These are phyloP conservation scores for Tillandsia leiboldiana DNA, from an alignment of 176 grass and related monocot species.

Conservation along the genomic window DNA sequence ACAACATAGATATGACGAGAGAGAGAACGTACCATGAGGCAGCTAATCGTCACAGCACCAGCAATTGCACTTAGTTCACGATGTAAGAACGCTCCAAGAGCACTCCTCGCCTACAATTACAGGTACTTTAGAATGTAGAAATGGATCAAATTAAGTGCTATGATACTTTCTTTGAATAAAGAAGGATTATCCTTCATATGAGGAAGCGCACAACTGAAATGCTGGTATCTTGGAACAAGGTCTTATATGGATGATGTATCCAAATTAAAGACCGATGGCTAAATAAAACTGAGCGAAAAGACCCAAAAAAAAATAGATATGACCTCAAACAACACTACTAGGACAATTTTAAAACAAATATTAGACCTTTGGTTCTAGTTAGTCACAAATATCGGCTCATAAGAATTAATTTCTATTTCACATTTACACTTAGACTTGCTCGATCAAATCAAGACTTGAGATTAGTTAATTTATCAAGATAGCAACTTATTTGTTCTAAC, in stretches of 20 bases:
- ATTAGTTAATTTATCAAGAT: neutral
- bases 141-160: neutral
- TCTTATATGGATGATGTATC: neutral
- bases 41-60: constrained; percentile 77
- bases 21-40: constrained; percentile 58
- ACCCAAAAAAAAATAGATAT: neutral
- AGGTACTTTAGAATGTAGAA: constrained; percentile 1
- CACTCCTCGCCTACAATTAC: constrained; percentile 49
- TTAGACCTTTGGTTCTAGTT: neutral
- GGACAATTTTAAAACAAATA: too few relatives aligned
- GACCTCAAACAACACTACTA: neutral
- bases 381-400: neutral
- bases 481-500: too few relatives aligned
- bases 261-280: neutral
- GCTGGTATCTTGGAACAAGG: neutral
- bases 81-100: constrained; percentile 42
- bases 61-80: constrained; percentile 59
- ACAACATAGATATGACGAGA: neutral
- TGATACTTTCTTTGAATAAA: neutral
- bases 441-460: neutral
- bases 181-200: neutral
- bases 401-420: neutral
- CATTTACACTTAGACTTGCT: neutral
- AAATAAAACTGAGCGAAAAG: too few relatives aligned
- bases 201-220: neutral